phyloP scores from a whole-genome alignment of 345 rosid genomes.

The Acer yangbiense region DNA sequence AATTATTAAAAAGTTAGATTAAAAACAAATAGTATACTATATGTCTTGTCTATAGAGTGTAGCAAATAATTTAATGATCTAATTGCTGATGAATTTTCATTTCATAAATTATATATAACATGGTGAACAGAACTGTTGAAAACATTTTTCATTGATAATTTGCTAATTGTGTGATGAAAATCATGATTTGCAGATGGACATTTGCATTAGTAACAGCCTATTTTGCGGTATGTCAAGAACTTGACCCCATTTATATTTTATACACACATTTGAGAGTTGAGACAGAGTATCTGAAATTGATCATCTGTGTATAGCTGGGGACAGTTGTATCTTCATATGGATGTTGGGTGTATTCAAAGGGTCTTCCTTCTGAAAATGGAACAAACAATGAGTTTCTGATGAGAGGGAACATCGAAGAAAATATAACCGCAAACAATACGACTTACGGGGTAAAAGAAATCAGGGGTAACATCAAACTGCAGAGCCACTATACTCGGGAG shows the following conservation, averaged over 20 bases:
- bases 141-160: background rate
- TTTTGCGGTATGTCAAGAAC: conserved; percentile 69
- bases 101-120: background rate
- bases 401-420: conserved; percentile 33
- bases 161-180: background rate
- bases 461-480: conserved; percentile 42
- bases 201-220: conserved; percentile 74
- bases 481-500: conserved; percentile 41
- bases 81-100: no score
- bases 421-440: conserved; percentile 5
- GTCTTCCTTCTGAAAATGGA: conserved; percentile 27
- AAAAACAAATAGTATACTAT: no score
- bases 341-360: conserved; percentile 54
- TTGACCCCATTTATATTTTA: background rate
- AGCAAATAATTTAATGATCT: no score
- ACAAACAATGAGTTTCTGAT: conserved; percentile 21
- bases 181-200: conserved; percentile 75
- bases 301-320: conserved; percentile 52
- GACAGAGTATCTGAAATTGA: background rate
- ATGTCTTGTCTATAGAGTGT: no score
- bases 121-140: background rate
- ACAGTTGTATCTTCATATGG: conserved; percentile 68
- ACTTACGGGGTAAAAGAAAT: conserved; percentile 22
- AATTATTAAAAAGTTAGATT: no score
- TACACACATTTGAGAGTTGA: background rate